These are phyloP conservation scores for Schizonepeta tenuifolia DNA, from an alignment of 257 asterid genomes.

Conservation along the genomic window DNA sequence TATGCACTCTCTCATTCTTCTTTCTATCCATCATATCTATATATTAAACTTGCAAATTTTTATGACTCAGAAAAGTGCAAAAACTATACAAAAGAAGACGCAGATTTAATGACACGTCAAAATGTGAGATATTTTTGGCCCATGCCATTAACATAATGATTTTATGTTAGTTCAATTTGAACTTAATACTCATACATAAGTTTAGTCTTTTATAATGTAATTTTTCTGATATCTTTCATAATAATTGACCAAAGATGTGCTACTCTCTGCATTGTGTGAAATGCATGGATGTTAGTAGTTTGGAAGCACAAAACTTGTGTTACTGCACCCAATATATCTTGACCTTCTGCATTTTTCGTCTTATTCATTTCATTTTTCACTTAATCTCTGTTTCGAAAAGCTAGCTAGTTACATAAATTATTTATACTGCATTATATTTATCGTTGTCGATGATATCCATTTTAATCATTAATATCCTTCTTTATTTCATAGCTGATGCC, in stretches of 20 bases:
- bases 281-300: constrained; percentile 41
- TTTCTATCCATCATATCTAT: too few relatives aligned
- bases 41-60: too few relatives aligned
- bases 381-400: neutral
- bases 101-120: too few relatives aligned
- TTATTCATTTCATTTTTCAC: neutral
- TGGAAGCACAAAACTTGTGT: constrained; percentile 39
- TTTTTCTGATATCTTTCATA: neutral
- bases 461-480: constrained; percentile 26
- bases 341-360: neutral
- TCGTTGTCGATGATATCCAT: constrained; percentile 39
- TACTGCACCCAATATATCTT: neutral
- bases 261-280: neutral
- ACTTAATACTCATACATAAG: too few relatives aligned
- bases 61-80: too few relatives aligned
- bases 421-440: neutral
- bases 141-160: too few relatives aligned
- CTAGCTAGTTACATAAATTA: neutral
- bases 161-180: too few relatives aligned
- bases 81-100: too few relatives aligned
- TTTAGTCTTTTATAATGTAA: too few relatives aligned
- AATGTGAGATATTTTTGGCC: too few relatives aligned
- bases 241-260: neutral
- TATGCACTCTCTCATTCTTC: too few relatives aligned
- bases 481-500: constrained; percentile 40